Base-by-base conservation (phyloP, 1,139 yeast species). In the Candida tropicalis region DNA sequence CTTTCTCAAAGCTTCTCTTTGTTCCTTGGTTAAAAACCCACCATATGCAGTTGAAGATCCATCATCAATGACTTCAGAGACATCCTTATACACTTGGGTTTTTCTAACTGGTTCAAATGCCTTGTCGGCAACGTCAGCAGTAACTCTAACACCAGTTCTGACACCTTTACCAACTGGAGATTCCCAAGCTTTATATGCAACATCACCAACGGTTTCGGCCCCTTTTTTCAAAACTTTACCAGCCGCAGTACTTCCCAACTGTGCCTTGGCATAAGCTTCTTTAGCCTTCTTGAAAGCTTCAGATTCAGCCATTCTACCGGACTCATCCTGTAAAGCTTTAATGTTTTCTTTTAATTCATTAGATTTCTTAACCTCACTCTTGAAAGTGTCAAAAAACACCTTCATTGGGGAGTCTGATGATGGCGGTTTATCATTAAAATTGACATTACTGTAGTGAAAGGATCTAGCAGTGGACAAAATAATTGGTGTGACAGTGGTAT, bases 181-280 rank as follows among this genome's bases (percentile, higher is more conserved):
- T 49, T 95, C 97, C 99, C 99, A 95, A 0, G 98, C 97, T 50
- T 84, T 84, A 37, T 79, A 76, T 3, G 97, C 99, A 36, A 83
- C 95, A 44, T 79, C 84, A 43, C 97, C 99, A 24, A 93, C 89
- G 27, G 84, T 95, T 57, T 87, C 89, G n/a, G 98, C 97, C 2
- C 98, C 93, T 67, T 87, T 87, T 55, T 82, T 80, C 46, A 90
- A 81, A 36, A 90, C 87, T 61, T 85, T 81, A 3, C 96, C 91
- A 8, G 96, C 88, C 33, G 90, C 90, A 35, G 91, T 80, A 13
- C 85, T 75, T 10, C 89, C 87, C 58, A 80, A 80, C 59, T 84
- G 95, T 3, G 98, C 97, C 51, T 75, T 78, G 46, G 87, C 89
- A 56, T 86, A 89, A 0, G 99, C 99, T 52, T 90, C 97, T 59